Base-by-base conservation (phyloP, 2,329 filamentous ascomycete species). In the Ophiostoma ulmi region DNA sequence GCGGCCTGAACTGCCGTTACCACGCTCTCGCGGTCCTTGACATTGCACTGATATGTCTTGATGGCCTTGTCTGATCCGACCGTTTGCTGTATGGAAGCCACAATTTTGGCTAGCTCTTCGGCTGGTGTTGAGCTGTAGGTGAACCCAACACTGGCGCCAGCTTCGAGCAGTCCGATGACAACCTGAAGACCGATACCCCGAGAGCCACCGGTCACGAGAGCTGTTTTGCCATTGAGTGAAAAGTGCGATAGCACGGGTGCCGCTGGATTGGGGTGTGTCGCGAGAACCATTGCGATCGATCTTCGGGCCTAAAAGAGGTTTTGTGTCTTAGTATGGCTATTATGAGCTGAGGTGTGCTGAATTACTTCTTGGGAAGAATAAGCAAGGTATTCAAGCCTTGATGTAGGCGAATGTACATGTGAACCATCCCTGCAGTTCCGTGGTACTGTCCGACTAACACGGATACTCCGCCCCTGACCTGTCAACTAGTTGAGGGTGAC, bases 41-140 rank as follows among this genome's bases (percentile, higher is more conserved):
- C 83, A 75, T 90, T 84, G 72, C 90, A 87, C 76, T 87, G 83
- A 79, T 88, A 90, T 11, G 86, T 86, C 77, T 82, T 85, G 81
- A 82, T 10, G 14, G 52, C 31, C 52, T 58, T 58, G n/a, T 58
- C 87, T 79, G 89, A 88, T 75, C 93, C 86, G 67, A 89, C 89
- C 76, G 90, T 91, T 44, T 87, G 83, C 77, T 86, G 84, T 73
- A 81, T 82, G 69, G 93, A 86, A 75, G 90, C 88, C 65, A 83
- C 83, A 36, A 88, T 87, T 76, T 90, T 89, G 77, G 89, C 86
- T 55, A 87, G 81, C 39, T 89, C 88, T 61, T 89, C 87, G 77
- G 88, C 84, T 79, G 90, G 90, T 76, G 86, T 87, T 73, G 89
- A 88, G 70, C 88, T 87, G 82, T 90, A 91, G 75, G 91, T 94